Evolutionary conservation across 305 asterid species (phyloP).

Genomic region (Fraxinus sp.): DNA sequence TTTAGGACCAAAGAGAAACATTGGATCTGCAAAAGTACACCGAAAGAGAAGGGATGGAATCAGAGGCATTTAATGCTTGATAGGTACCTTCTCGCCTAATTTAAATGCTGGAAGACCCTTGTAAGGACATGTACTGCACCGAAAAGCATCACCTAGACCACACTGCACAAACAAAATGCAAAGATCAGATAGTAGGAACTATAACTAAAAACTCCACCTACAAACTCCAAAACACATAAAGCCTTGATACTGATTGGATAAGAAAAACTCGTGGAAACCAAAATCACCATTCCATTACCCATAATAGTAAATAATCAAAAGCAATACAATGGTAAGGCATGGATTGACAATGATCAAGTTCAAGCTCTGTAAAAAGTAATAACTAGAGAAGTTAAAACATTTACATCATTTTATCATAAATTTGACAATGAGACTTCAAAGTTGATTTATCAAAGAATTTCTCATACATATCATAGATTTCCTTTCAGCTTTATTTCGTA

Average conservation of each 20-base stretch:
- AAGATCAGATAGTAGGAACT: background rate
- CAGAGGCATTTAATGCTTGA: background rate
- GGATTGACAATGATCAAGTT: conserved; percentile 7
- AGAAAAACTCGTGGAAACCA: background rate
- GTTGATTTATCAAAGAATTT: background rate
- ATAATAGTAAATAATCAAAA: background rate
- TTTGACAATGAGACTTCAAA: background rate
- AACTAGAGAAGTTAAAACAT: background rate
- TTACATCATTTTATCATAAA: background rate
- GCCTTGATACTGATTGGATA: background rate
- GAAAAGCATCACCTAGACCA: conserved; percentile 96
- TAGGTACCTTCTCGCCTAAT: conserved; percentile 81
- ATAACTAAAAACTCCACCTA: background rate
- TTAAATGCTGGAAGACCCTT: conserved; percentile 89
- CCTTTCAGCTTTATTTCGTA: background rate
- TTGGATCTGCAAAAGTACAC: background rate
- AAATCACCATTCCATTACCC: background rate
- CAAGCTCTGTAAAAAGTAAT: background rate
- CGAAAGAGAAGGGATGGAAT: background rate
- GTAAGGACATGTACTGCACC: conserved; percentile 91
- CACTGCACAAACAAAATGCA: conserved; percentile 50
- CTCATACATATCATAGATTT: background rate
- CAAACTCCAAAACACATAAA: background rate
- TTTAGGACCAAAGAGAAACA: background rate
- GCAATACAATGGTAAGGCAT: background rate